phyloP scores from a whole-genome alignment of 768 basidiomycete species.

The Russula foetens region DNA sequence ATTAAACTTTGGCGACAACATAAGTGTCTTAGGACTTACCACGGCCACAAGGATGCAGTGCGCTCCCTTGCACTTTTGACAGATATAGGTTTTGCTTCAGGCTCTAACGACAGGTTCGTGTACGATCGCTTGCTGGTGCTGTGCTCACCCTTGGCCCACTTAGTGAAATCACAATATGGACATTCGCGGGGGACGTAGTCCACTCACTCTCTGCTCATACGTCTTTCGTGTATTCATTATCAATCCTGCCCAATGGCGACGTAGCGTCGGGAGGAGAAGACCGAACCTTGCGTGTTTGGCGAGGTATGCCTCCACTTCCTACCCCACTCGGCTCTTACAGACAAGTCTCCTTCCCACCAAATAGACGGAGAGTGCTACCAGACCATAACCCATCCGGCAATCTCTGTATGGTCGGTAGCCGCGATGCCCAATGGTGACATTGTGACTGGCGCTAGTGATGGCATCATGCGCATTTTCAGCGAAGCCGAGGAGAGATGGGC shows the following conservation, averaged over 20 bases:
- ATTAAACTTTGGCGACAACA: slow-evolving; percentile 84
- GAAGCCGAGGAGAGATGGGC: slow-evolving; percentile 67
- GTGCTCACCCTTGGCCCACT: not conserved
- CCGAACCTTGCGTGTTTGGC: slow-evolving; percentile 87
- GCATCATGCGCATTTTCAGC: slow-evolving; percentile 81
- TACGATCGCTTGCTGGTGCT: not conserved
- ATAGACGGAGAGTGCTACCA: slow-evolving; percentile 84
- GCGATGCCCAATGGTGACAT: slow-evolving; percentile 88
- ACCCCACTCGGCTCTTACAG: not conserved
- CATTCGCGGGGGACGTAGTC: slow-evolving; percentile 67
- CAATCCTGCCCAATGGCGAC: slow-evolving; percentile 72
- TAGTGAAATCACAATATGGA: slow-evolving; percentile 92
- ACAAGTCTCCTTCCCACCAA: not conserved
- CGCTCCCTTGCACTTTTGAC: slow-evolving; percentile 74
- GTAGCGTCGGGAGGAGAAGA: slow-evolving; percentile 93
- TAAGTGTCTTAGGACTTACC: slow-evolving; percentile 65
- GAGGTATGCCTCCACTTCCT: slow-evolving; percentile 40
- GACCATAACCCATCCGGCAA: slow-evolving; percentile 86
- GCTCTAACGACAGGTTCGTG: slow-evolving; percentile 83
- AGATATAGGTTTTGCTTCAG: slow-evolving; percentile 90
- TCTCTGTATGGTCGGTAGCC: slow-evolving; percentile 95
- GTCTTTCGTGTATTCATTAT: slow-evolving; percentile 90
- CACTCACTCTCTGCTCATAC: slow-evolving; percentile 89
- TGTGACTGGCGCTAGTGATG: slow-evolving; percentile 86
- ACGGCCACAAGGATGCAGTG: slow-evolving; percentile 88